A percentile compares a stretch with the other conserved stretches of the same genome.
Conservation (phyloP, 805 yeast genomes). For the Candida sonorensis region DNA sequence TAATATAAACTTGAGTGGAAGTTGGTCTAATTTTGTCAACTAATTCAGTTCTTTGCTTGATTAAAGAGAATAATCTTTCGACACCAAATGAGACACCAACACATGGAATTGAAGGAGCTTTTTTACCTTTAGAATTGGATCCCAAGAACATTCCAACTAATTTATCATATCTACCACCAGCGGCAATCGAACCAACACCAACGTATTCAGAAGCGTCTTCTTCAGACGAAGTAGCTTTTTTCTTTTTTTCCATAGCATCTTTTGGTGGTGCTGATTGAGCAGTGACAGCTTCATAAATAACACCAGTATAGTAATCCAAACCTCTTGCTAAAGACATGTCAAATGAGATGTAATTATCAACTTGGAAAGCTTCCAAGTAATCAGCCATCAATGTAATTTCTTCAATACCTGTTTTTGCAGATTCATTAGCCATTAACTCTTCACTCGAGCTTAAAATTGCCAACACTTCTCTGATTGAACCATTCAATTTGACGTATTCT, state of each 20-base stretch:
- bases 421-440: constrained; percentile 51
- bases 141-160: constrained; percentile 93
- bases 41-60: constrained; percentile 66
- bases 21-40: constrained; percentile 68
- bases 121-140: constrained; percentile 69
- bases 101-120: constrained; percentile 77
- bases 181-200: constrained; percentile 98
- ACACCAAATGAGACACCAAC: constrained; percentile 97
- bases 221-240: constrained; percentile 41
- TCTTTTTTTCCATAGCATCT: constrained; percentile 63
- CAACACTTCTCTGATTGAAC: constrained; percentile 61
- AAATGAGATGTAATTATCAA: constrained; percentile 61
- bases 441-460: constrained; percentile 50
- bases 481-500: constrained; percentile 79
- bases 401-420: constrained; percentile 72
- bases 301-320: constrained; percentile 93
- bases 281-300: constrained; percentile 95
- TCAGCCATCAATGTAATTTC: constrained; percentile 74
- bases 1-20: constrained; percentile 86
- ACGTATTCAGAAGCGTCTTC: constrained; percentile 96
- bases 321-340: constrained; percentile 97
- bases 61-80: constrained; percentile 86
- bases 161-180: constrained; percentile 97
- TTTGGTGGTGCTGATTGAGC: constrained; percentile 93
- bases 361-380: constrained; percentile 79